Evolutionary conservation across 2,329 filamentous ascomycete genomes (phyloP).

Genomic region (Ophiostoma piceae): DNA sequence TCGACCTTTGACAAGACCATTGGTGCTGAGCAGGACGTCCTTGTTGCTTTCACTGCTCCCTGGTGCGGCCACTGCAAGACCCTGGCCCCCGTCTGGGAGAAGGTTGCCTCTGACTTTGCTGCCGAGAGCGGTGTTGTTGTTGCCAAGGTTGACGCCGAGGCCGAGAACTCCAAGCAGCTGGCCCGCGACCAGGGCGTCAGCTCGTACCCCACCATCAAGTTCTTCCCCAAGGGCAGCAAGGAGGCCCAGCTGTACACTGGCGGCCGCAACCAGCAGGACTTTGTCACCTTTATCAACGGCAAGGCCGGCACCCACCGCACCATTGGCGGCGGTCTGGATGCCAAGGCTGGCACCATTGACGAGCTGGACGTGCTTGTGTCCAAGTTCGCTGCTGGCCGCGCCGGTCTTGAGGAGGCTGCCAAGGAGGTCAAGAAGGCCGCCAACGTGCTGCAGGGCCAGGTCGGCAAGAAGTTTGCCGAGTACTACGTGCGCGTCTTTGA

Average conservation of each 20-base stretch:
- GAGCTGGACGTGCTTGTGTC: slow-evolving; percentile 69
- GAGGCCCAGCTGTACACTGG: slow-evolving; percentile 67
- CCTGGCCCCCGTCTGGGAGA: slow-evolving; percentile 86
- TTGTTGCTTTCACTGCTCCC: slow-evolving; percentile 95
- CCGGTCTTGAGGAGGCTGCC: slow-evolving; percentile 57
- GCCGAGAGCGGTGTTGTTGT: slow-evolving; percentile 74
- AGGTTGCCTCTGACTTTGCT: slow-evolving; percentile 70
- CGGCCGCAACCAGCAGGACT: slow-evolving; percentile 67
- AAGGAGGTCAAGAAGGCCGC: slow-evolving; percentile 69
- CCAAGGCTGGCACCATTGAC: slow-evolving; percentile 74
- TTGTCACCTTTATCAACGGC: slow-evolving; percentile 79
- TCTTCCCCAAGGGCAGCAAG: slow-evolving; percentile 80
- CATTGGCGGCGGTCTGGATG: slow-evolving; percentile 72
- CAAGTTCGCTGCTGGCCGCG: slow-evolving; percentile 60
- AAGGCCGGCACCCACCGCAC: slow-evolving; percentile 83
- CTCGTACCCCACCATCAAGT: slow-evolving; percentile 96
- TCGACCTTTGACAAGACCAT: slow-evolving; percentile 68
- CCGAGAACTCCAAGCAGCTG: slow-evolving; percentile 70
- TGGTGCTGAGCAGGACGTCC: slow-evolving; percentile 79
- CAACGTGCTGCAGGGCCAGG: slow-evolving; percentile 56
- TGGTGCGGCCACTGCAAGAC: slow-evolving; percentile 99
- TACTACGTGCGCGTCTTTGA: slow-evolving; percentile 92
- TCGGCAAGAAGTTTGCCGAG: slow-evolving; percentile 71
- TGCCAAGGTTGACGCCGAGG: slow-evolving; percentile 93
- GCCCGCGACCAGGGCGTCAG: slow-evolving; percentile 71